Evolutionary conservation across 495 filamentous ascomycete genomes (phyloP), one percentile per base, ranked within the genome.

Genomic region (Penicillium arizonense): DNA sequence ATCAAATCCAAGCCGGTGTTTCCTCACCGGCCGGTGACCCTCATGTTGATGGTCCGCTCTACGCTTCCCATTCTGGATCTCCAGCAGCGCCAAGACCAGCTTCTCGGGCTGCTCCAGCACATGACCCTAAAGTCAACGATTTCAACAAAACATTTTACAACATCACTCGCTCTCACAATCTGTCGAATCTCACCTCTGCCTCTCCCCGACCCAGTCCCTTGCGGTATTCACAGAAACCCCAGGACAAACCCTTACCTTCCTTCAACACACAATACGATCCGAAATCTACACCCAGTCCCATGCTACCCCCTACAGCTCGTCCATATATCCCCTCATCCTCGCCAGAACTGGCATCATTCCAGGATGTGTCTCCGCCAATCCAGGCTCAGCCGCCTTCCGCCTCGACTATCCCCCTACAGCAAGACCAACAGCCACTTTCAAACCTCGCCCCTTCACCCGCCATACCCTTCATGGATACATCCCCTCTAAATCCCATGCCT

Each of bases 71-170:
- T 9, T 16, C 50, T n/a, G 47, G 21, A 12, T 57, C 62, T 13
- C 53, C 59, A 2, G 7, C 28, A 6, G 26, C 16, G n/a, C 48
- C 46, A 16, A 3, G 23, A 10, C 14, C 24, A 5, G 23, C 28
- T 24, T 12, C 23, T 34, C 39, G 28, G 28, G 28, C 24, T 10
- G 28, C 24, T 8, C 47, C 53, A 28, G 56, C 37, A 16, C 16
- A 23, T 16, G 16, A 60, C 24, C 46, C 40, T 6, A 44, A 71
- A 39, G 43, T 67, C 0, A 44, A 50, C 7, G 70, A 77, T 14
- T 75, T 73, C 47, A 65, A 65, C 20, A 70, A 64, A 33, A 62
- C 56, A 38, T 77, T 77, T 47, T 71, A 71, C 41, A 69, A 69
- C 38, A 63, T 76, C 62, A 71, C 73, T 1, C 67, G 72, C 7